phyloP scores from a whole-genome alignment of 371 early-diverging fungal genomes.

The Mortierella sp. region DNA sequence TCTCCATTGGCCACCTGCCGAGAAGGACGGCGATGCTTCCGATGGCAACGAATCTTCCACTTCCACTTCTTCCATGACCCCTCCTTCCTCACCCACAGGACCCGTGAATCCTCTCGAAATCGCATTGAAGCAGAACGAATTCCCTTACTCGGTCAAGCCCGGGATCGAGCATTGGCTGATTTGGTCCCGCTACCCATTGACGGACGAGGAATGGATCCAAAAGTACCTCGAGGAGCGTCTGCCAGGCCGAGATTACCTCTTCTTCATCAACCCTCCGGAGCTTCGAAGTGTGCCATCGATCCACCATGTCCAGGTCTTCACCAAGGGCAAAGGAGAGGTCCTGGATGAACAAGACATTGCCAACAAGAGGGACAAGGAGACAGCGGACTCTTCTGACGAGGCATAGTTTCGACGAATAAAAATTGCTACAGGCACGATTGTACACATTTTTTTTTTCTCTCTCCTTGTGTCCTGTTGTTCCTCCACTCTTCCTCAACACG shows the following conservation, averaged over 20 bases:
- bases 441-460: background rate
- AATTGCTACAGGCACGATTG: background rate
- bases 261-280: slow-evolving; percentile 51
- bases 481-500: background rate
- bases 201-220: slow-evolving; percentile 48
- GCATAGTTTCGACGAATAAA: background rate
- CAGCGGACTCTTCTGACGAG: background rate
- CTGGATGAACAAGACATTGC: slow-evolving; percentile 52
- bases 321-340: slow-evolving; percentile 48
- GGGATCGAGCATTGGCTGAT: slow-evolving; percentile 54
- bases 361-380: slow-evolving; percentile 29
- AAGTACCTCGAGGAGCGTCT: slow-evolving; percentile 42
- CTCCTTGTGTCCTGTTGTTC: no score
- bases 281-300: slow-evolving; percentile 40
- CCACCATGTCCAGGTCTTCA: slow-evolving; percentile 50
- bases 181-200: slow-evolving; percentile 40
- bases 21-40: slow-evolving; percentile 1
- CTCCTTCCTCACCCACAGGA: slow-evolving; percentile 38
- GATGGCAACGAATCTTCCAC: slow-evolving; percentile 46
- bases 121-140: slow-evolving; percentile 44
- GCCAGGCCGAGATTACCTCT: slow-evolving; percentile 49
- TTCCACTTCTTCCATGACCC: slow-evolving; percentile 11
- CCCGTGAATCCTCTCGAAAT: slow-evolving; percentile 49
- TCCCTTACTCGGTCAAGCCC: slow-evolving; percentile 46
- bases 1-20: slow-evolving; percentile 50